Conservation (phyloP, 2,329 filamentous ascomycete genomes). For the Cytospora mali region DNA sequence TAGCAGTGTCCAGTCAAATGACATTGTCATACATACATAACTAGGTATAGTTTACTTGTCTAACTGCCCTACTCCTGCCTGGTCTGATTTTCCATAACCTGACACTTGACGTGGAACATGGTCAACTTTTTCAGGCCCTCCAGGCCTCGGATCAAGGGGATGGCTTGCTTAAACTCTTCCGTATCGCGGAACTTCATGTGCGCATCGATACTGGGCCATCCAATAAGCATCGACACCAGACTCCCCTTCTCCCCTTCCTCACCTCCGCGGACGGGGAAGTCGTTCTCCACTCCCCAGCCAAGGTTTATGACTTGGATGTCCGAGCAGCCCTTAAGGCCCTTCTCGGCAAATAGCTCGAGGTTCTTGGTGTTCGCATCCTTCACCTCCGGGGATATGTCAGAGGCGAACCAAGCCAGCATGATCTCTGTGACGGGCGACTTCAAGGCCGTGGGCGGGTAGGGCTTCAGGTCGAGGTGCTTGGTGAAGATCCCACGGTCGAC, state of each 20-base stretch:
- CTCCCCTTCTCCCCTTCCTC: slow-evolving; percentile 35
- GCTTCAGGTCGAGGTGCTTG: slow-evolving; percentile 31
- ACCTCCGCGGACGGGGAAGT: slow-evolving; percentile 36
- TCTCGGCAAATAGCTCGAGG: slow-evolving; percentile 27
- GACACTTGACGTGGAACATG: slow-evolving; percentile 31
- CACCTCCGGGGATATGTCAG: slow-evolving; percentile 3
- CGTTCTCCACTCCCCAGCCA: slow-evolving; percentile 39
- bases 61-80: slow-evolving; percentile 7
- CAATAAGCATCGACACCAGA: slow-evolving; percentile 37
- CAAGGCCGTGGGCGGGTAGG: slow-evolving; percentile 26
- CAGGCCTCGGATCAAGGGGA: slow-evolving; percentile 32
- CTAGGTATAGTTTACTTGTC: too few species aligned
- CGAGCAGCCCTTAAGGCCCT: slow-evolving; percentile 11
- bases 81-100: slow-evolving; percentile 13
- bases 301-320: slow-evolving; percentile 26
- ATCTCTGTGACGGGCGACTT: slow-evolving; percentile 29
- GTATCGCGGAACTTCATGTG: slow-evolving; percentile 42
- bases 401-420: slow-evolving; percentile 27
- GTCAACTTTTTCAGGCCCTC: slow-evolving; percentile 32
- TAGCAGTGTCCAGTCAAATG: background rate
- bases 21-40: too few species aligned
- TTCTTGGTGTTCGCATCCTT: slow-evolving; percentile 9
- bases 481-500: slow-evolving; percentile 29
- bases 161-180: slow-evolving; percentile 39
- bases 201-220: slow-evolving; percentile 43